Base-by-base conservation (phyloP, 495 filamentous ascomycete species). In the Parmelia sp. region DNA sequence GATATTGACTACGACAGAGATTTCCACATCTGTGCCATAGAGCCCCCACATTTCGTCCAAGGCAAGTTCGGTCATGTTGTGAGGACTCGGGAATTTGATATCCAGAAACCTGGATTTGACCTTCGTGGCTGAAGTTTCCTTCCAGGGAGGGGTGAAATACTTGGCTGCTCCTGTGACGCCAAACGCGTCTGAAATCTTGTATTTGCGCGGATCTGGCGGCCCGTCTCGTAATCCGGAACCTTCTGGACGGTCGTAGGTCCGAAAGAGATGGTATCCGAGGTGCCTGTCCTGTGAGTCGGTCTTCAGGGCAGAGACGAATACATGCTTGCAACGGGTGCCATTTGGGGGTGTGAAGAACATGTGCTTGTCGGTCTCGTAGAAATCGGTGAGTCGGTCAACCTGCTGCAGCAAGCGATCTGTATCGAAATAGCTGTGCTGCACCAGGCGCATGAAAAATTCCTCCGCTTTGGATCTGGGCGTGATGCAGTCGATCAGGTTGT, bases 41-140 rank as follows among this genome's bases (percentile, higher is more conserved):
- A 68, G 31, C 15, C 39, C 66, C 66, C 68, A 69, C 61, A 69
- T 68, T 45, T 69, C 68, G 58, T 69, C 61, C 27, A 69, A 65
- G 45, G 68, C 68, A 44, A 69, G 66, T 56, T 59, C 68, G 27
- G 68, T 69, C 23, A 69, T 69, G 36, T 68, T 65, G 40, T 69
- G 66, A 57, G 61, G 68, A 10, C 53, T 65, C 45, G 68, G 68
- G 25, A 44, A 68, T 9, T 68, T 61, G 17, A 17, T 33, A 42
- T 69, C 66, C 15, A 29, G 36, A 44, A 68, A 68, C n/a, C 4
- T 47, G 0, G 10, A 39, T 21, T 51, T 58, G 23, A 66, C 66
- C 21, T 47, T 68, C 10, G n/a, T 51, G 21, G 60, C 57, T 57
- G 58, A 61, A 5, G 31, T 33, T 37, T 69, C 68, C 33, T 68